Base-by-base conservation (phyloP, 2,329 filamentous ascomycete species). In the Pseudonectria foliicola region DNA sequence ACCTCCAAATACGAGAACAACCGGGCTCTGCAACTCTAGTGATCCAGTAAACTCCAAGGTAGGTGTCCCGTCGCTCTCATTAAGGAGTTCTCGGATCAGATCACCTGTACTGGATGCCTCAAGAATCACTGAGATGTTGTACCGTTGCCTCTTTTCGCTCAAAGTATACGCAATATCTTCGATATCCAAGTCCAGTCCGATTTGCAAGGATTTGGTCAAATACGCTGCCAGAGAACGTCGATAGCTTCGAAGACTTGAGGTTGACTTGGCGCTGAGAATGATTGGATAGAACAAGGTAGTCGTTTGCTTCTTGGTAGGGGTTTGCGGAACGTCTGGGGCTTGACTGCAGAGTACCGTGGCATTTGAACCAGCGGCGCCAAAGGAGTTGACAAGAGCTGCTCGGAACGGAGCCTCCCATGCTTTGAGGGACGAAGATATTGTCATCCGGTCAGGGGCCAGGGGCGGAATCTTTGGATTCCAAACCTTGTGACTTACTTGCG, bases 1-100 rank as follows among this genome's bases (percentile, higher is more conserved):
- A 3, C 63, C 63, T 4, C 59, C 61, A 29, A 67, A 64, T 13
- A 46, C 50, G 1, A 67, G 35, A 2, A 67, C 44, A 2, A 64
- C 40, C 15, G 43, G 37, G 35, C 46, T 32, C 18, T 21, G 5
- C 18, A 21, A 21, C 18, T 21, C 18, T 5, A 44, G 14, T 21
- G 38, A 25, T 15, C 37, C 44, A 12, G 35, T 14, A 13, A 28
- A n/a, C 16, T 44, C 31, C 4, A 39, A 8, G 16, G 37, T 27
- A 25, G 33, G 27, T 6, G 16, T 25, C 2, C 27, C 18, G 7
- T 24, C 12, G 5, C 6, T 25, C 14, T 41, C 36, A 10, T 30
- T 33, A 3, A 44, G 27, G 13, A 39, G 30, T 4, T 25, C 23
- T 3, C 8, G 5, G 18, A 37, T 29, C 6, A 41, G 14, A 13